A percentile compares a stretch with the other conserved stretches of the same genome.
Conservation (phyloP, 108 stramenopile genomes). For the Pseudonitzschia pungens region DNA sequence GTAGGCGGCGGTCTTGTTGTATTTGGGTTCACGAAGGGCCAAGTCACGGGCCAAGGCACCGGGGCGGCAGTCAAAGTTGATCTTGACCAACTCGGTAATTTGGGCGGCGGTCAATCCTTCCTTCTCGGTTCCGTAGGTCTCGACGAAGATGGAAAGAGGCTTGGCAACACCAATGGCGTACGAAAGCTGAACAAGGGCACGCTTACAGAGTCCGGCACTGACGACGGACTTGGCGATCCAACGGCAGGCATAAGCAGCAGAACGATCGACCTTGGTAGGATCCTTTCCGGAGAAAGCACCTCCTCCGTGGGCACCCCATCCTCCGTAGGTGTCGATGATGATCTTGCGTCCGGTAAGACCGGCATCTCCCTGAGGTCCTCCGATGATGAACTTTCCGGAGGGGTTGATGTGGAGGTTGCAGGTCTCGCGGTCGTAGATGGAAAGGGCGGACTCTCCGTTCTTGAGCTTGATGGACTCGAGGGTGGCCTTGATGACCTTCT, state of each 20-base stretch:
- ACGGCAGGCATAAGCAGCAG: slow-evolving; percentile 94
- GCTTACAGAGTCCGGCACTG: slow-evolving; percentile 91
- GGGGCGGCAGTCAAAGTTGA: slow-evolving; percentile 91
- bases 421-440: slow-evolving; percentile 74
- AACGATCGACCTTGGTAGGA: slow-evolving; percentile 96
- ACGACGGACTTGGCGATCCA: slow-evolving; percentile 98
- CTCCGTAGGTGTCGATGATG: slow-evolving; percentile 98
- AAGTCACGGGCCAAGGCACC: slow-evolving; percentile 93
- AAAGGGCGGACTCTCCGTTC: slow-evolving; percentile 60
- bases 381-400: slow-evolving; percentile 94
- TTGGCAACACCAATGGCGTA: slow-evolving; percentile 97
- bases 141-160: slow-evolving; percentile 92
- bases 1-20: slow-evolving; percentile 95
- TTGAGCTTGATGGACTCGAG: slow-evolving; percentile 78
- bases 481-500: slow-evolving; percentile 75
- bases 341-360: slow-evolving; percentile 98
- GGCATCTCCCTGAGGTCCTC: slow-evolving; percentile 97
- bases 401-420: slow-evolving; percentile 97
- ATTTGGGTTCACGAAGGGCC: slow-evolving; percentile 85
- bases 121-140: slow-evolving; percentile 94
- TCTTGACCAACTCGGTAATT: slow-evolving; percentile 92
- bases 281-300: slow-evolving; percentile 98
- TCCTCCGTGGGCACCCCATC: slow-evolving; percentile 98
- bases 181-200: slow-evolving; percentile 90
- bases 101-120: slow-evolving; percentile 85